Conservation (phyloP, 1,284 basidiomycete genomes). For the Ceratobasidium papillatum region DNA sequence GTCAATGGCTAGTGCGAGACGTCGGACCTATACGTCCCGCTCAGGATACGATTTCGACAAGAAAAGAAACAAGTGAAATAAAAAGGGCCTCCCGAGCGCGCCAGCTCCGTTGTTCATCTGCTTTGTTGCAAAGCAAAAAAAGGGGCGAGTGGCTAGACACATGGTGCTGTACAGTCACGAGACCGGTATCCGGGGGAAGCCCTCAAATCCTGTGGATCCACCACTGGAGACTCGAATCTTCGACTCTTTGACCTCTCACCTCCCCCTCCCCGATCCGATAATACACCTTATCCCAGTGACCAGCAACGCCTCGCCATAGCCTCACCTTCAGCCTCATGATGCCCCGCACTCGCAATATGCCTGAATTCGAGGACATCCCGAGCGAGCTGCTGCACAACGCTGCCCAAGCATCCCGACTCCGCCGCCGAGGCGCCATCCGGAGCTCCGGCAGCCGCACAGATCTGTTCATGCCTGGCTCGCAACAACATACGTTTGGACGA, state of each 20-base stretch:
- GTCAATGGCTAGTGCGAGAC: neutral
- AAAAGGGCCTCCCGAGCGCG: neutral
- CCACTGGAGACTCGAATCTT: neutral
- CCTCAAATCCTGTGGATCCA: slow-evolving; percentile 1
- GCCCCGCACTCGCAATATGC: slow-evolving; percentile 23
- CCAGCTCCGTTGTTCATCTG: neutral
- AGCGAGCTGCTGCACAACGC: slow-evolving; percentile 33
- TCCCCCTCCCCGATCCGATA: slow-evolving; percentile 3
- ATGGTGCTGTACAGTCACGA: slow-evolving; percentile 27
- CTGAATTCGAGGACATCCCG: slow-evolving; percentile 24
- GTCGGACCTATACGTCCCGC: neutral
- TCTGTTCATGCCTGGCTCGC: neutral
- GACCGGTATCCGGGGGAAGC: slow-evolving; percentile 2
- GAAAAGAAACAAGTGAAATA: neutral
- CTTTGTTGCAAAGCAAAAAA: neutral
- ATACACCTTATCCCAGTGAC: neutral
- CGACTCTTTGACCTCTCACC: slow-evolving; percentile 1
- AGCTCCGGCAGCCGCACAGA: slow-evolving; percentile 24
- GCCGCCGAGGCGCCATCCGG: slow-evolving; percentile 31
- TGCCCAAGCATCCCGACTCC: slow-evolving; percentile 29
- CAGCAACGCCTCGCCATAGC: neutral
- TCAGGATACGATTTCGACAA: neutral
- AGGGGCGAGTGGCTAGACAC: neutral
- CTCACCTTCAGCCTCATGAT: slow-evolving; percentile 10
- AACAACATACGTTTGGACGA: slow-evolving; percentile 1